Percentiles rank a stretch among this genome's conserved stretches.
Evolutionary conservation across 257 asterid genomes (phyloP).

Genomic region (Eucommia ulmoides): DNA sequence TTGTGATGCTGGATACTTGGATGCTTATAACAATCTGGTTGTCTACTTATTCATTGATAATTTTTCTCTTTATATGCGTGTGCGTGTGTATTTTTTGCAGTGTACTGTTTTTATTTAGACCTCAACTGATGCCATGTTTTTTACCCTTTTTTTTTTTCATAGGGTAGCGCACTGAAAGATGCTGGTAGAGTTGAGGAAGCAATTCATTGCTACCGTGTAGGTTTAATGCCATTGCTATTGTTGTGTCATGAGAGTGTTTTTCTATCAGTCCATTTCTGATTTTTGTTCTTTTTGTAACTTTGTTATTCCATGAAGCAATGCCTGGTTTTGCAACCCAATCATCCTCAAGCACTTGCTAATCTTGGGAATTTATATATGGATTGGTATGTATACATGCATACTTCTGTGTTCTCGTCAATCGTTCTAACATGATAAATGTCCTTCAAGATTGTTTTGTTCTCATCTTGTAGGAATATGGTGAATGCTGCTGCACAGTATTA

Average conservation of each 20-base stretch:
- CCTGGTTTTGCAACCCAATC: slow-evolving; percentile 82
- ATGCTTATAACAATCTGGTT: slow-evolving; percentile 95
- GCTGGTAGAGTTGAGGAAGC: slow-evolving; percentile 95
- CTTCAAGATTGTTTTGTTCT: no score
- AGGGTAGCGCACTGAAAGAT: slow-evolving; percentile 99
- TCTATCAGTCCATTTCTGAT: slow-evolving; percentile 8
- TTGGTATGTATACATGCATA: slow-evolving; percentile 78
- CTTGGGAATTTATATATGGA: slow-evolving; percentile 98
- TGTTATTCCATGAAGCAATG: slow-evolving; percentile 64
- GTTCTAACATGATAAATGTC: no score
- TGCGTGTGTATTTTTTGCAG: not conserved
- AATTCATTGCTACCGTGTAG: slow-evolving; percentile 75
- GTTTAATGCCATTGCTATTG: slow-evolving; percentile 14
- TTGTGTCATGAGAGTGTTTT: not conserved
- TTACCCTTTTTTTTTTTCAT: slow-evolving; percentile 3
- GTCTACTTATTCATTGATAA: slow-evolving; percentile 10
- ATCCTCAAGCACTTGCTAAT: slow-evolving; percentile 96
- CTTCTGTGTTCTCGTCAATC: no score
- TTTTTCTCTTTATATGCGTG: slow-evolving; percentile 3
- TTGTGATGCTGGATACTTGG: slow-evolving; percentile 85
- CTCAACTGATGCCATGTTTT: not conserved
- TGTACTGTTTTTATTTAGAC: not conserved
- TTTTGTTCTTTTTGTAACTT: slow-evolving; percentile 1
- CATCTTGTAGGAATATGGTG: slow-evolving; percentile 70
- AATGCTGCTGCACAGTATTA: slow-evolving; percentile 93